Percentiles rank a stretch among this genome's conserved stretches.
phyloP scores from a whole-genome alignment of 2,329 filamentous ascomycete genomes.

The Pseudogymnoascus sp. region DNA sequence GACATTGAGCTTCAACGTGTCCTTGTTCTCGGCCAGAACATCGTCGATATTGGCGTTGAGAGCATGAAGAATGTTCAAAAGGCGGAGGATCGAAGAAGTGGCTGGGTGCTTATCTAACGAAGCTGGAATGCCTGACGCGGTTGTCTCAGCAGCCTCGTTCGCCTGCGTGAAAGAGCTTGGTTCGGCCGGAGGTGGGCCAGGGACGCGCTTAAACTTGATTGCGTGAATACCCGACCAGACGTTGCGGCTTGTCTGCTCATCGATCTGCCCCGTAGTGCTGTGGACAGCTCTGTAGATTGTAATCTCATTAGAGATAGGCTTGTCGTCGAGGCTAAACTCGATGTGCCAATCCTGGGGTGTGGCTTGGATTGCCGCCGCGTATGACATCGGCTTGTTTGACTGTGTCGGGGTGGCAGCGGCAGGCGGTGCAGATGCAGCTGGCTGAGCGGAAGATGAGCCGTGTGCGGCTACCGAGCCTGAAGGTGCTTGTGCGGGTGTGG shows the following conservation, averaged over 20 bases:
- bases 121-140: slow-evolving; percentile 57
- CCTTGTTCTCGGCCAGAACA: slow-evolving; percentile 70
- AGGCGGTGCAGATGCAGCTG: slow-evolving; percentile 25
- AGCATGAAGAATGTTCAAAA: slow-evolving; percentile 85
- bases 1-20: slow-evolving; percentile 59
- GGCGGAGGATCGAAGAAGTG: slow-evolving; percentile 76
- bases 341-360: slow-evolving; percentile 93
- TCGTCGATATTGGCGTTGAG: slow-evolving; percentile 92
- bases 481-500: slow-evolving; percentile 63
- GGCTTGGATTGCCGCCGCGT: slow-evolving; percentile 74
- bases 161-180: slow-evolving; percentile 51
- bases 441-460: slow-evolving; percentile 33
- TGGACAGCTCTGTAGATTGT: slow-evolving; percentile 95
- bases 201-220: slow-evolving; percentile 82
- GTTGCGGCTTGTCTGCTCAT: slow-evolving; percentile 63
- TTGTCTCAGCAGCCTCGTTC: slow-evolving; percentile 42
- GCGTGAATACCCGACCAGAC: slow-evolving; percentile 88
- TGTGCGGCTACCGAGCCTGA: slow-evolving; percentile 36
- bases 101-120: slow-evolving; percentile 77
- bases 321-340: slow-evolving; percentile 81
- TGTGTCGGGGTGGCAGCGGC: slow-evolving; percentile 35
- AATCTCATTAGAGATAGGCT: slow-evolving; percentile 79
- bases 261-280: slow-evolving; percentile 41
- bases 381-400: slow-evolving; percentile 63
- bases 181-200: slow-evolving; percentile 72